Percentiles rank a stretch among this genome's conserved stretches.
phyloP scores from a whole-genome alignment of 2,329 filamentous ascomycete genomes.

The Dendrostoma leiphaemia region DNA sequence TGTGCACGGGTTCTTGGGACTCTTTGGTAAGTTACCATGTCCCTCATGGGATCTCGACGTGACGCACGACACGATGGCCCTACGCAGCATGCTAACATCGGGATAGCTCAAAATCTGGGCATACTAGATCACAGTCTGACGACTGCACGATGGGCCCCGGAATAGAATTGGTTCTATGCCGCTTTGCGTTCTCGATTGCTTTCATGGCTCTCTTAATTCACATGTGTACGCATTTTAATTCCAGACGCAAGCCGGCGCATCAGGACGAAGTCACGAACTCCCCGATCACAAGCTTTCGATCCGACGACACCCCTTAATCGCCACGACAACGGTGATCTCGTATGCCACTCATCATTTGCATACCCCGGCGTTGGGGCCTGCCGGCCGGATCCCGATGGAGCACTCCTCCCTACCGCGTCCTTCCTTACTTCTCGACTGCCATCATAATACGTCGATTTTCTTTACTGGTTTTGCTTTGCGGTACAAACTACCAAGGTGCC shows the following conservation, averaged over 20 bases:
- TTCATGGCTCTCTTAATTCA: slow-evolving; percentile 37
- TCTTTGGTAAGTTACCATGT: slow-evolving; percentile 83
- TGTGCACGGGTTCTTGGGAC: slow-evolving; percentile 99
- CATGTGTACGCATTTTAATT: slow-evolving; percentile 40
- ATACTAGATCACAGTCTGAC: slow-evolving; percentile 51
- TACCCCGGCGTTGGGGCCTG: slow-evolving; percentile 7
- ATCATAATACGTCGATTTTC: slow-evolving; percentile 13
- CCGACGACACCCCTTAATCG: slow-evolving; percentile 26
- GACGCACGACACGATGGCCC: neutral
- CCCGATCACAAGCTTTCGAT: slow-evolving; percentile 32
- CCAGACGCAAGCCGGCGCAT: slow-evolving; percentile 36
- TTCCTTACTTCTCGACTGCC: slow-evolving; percentile 14
- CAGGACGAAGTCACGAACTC: slow-evolving; percentile 47
- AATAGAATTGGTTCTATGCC: slow-evolving; percentile 26
- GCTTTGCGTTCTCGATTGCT: slow-evolving; percentile 25
- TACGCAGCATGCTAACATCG: slow-evolving; percentile 28
- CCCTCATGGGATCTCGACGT: too few species aligned
- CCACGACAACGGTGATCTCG: slow-evolving; percentile 23
- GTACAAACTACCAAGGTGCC: slow-evolving; percentile 14
- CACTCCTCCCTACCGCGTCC: slow-evolving; percentile 6
- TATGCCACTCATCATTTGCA: slow-evolving; percentile 22
- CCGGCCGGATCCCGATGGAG: slow-evolving; percentile 5
- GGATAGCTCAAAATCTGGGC: slow-evolving; percentile 82
- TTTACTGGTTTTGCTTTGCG: slow-evolving; percentile 8
- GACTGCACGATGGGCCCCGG: slow-evolving; percentile 25